Evolutionary conservation across 495 filamentous ascomycete species (phyloP), one percentile per base, ranked within the genome.

Genomic region (Aspergillus nidulans): DNA sequence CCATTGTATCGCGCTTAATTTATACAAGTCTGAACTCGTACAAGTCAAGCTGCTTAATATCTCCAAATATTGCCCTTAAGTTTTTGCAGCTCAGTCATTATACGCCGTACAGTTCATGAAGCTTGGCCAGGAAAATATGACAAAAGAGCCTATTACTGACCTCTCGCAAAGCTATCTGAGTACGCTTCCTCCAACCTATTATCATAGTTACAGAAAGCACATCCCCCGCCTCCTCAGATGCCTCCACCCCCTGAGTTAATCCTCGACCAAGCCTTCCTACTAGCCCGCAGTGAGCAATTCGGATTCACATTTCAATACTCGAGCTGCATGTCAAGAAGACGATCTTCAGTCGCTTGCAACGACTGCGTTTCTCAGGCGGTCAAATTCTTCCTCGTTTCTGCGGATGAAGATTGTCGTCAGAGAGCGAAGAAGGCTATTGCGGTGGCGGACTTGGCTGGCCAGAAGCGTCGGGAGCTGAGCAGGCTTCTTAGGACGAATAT

Each of bases 261-360:
- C 13, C 50, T 72, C 30, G 77, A 82, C 24, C 80, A 87, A 53
- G 77, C 81, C 23, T 71, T 79, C 24, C 62, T 65, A 24, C 71
- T 81, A 23, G 81, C 79, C 0, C 64, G 71, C 23, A 68, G 76
- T 21, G 59, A 74, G 21, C 41, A 3, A 39, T 6, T 45, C 30
- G 8, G 19, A 63, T 3, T 21, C 40, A 6, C 4, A 23, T 3
- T 21, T 20, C 40, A 21, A 10, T 9, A n/a, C 23, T 44, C 10
- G 20, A 15, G 6, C 19, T 7, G 9, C 19, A 13, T 95, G 90
- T 62, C 89, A 89, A 4, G 54, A 68, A 9, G 78, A 81, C 6
- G 91, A 96, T 57, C 70, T 96, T 2, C 83, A 88, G 59, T 92
- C 88, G 86, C 80, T 97, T 25, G 84, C 85, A 1, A 81, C 81